Percentiles rank a stretch among this genome's conserved stretches.
Evolutionary conservation across 129 eudicot genomes (phyloP).

Genomic region (Cynara cardunculus): DNA sequence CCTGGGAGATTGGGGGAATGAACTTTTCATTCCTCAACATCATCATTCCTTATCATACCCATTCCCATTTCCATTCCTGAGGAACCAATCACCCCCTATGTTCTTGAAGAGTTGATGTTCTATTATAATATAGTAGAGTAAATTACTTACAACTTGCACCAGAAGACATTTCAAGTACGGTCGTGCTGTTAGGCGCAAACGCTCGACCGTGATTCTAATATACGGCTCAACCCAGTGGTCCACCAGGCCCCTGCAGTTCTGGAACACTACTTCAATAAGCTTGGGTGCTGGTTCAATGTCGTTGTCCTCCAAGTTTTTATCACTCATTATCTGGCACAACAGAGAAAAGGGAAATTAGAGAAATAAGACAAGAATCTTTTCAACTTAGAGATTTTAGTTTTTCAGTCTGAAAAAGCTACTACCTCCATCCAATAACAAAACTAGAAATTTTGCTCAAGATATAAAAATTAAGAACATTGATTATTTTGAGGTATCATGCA

Average conservation of each 20-base stretch:
- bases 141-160: conserved; percentile 76
- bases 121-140: background rate
- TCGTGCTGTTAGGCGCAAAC: conserved; percentile 62
- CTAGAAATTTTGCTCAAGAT: background rate
- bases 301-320: conserved; percentile 78
- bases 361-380: background rate
- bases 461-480: background rate
- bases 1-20: too few species aligned
- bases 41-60: too few species aligned
- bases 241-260: conserved; percentile 87
- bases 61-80: too few species aligned
- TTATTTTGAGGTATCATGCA: background rate
- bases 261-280: conserved; percentile 86
- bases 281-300: conserved; percentile 99
- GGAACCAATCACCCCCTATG: background rate
- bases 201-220: conserved; percentile 68
- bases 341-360: background rate
- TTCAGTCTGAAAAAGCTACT: background rate
- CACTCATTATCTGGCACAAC: conserved; percentile 64
- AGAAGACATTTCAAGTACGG: conserved; percentile 76
- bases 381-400: background rate
- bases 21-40: too few species aligned
- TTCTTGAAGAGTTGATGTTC: background rate
- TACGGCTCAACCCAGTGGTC: conserved; percentile 98
- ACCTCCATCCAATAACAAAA: background rate